These are phyloP conservation scores for Beauveria rudraprayagi DNA, from an alignment of 2,329 filamentous ascomycete species.

Conservation along the genomic window DNA sequence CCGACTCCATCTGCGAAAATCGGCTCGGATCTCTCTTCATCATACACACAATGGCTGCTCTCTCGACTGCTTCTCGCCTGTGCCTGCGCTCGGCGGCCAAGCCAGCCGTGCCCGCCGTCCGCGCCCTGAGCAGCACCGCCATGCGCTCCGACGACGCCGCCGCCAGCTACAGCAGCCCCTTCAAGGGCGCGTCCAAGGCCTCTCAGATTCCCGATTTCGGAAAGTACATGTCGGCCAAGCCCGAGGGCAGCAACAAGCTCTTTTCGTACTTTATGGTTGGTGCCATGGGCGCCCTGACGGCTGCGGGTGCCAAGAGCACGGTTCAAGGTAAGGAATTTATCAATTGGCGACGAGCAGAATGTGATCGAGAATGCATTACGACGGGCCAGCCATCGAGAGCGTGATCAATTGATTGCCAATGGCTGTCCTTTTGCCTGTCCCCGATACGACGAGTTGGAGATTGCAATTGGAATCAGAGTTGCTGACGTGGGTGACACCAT, in stretches of 20 bases:
- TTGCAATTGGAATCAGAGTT: conserved; percentile 9
- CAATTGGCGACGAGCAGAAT: not conserved
- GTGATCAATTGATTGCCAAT: conserved; percentile 5
- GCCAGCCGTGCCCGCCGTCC: conserved; percentile 34
- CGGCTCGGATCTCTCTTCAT: not conserved
- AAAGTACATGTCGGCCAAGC: conserved; percentile 67
- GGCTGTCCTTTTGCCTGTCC: not conserved
- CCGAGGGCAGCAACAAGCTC: conserved; percentile 66
- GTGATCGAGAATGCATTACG: not conserved
- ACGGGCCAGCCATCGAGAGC: not conserved
- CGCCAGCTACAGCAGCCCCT: conserved; percentile 52
- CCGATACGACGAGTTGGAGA: not conserved
- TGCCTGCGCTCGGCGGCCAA: conserved; percentile 53
- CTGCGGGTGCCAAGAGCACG: conserved; percentile 93
- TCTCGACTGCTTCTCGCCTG: conserved; percentile 60
- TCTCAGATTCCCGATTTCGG: conserved; percentile 81
- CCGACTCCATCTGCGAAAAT: not conserved
- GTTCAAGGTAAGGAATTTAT: conserved; percentile 71
- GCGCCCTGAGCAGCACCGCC: conserved; percentile 49
- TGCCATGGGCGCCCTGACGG: conserved; percentile 82
- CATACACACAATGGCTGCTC: conserved; percentile 50
- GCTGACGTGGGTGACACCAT: conserved; percentile 19
- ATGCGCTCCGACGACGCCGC: conserved; percentile 35
- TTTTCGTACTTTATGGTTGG: conserved; percentile 99
- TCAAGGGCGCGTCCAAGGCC: conserved; percentile 50